Evolutionary conservation across 306 rosid species (phyloP), one percentile per base, ranked within the genome.

Genomic region (Vachellia pachyceras): DNA sequence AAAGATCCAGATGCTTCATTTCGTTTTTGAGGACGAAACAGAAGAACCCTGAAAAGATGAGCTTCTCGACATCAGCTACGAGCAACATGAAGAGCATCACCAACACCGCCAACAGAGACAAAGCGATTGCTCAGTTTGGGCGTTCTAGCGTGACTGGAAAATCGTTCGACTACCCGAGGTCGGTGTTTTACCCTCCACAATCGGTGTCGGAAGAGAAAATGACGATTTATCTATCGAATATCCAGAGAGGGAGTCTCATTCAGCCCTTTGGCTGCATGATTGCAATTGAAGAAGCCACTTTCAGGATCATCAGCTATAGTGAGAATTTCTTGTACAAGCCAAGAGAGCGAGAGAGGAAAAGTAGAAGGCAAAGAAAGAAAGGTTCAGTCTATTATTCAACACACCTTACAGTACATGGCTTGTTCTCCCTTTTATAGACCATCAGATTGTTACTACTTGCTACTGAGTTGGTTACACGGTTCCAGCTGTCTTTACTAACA

Each of bases 191-290:
- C 49, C 83, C 89, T 74, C 83, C 92, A 0, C 60, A 86, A 22
- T 79, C 86, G 29, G 97, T 89, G 9, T 90, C 94, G 7, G 97
- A 82, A 11, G 87, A 92, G 42, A 90, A 90, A 78, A 87, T 92
- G 42, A 58, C 68, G 75, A 83, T 86, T 3, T 94, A 90, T 73
- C 73, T 94, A 35, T 85, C 90, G 0, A 88, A 76, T 84, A 88
- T 92, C 60, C 98, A 92, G 80, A 92, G 98, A 87, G 94, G 98
- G 42, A 87, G 94, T 14, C 76, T 86, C 4, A 85, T 92, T 73
- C 97, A 94, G 69, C 83, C 97, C 29, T 90, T 88, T 79, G 98
- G 97, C 9, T 94, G 97, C 37, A 83, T 94, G 92, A 60, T 92
- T 77, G 85, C 90, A 17, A 79, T 94, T 79, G 93, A 92, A 14